These are phyloP conservation scores for Melaleuca quinquenervia DNA, from an alignment of 345 rosid species.

Conservation along the genomic window DNA sequence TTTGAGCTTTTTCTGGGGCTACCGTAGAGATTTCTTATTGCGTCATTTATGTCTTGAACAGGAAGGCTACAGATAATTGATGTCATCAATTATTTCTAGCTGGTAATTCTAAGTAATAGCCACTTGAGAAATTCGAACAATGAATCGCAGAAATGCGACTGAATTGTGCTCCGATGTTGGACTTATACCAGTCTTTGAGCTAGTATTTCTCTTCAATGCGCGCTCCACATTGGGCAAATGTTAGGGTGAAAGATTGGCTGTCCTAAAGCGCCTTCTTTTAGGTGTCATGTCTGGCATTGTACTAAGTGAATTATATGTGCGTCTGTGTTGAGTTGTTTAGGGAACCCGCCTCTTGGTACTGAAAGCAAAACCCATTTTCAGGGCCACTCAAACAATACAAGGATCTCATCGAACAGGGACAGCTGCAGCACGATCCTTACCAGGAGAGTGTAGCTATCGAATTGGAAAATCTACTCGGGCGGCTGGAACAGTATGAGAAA, in stretches of 20 bases:
- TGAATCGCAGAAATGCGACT: neutral
- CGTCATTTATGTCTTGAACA: neutral
- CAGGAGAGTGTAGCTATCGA: slow-evolving; percentile 71
- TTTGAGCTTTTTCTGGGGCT: neutral
- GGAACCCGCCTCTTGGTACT: neutral
- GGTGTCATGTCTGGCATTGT: neutral
- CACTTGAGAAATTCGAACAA: neutral
- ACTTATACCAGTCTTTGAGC: neutral
- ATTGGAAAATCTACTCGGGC: slow-evolving; percentile 51
- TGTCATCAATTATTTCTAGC: neutral
- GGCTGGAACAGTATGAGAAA: slow-evolving; percentile 71
- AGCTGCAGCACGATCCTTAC: slow-evolving; percentile 60
- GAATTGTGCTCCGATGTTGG: neutral
- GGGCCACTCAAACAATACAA: slow-evolving; percentile 45
- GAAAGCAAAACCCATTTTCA: slow-evolving; percentile 2
- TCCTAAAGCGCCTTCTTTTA: neutral
- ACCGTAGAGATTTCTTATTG: neutral
- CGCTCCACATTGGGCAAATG: neutral
- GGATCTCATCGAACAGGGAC: slow-evolving; percentile 58
- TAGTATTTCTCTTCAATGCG: neutral
- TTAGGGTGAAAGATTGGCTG: neutral
- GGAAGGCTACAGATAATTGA: neutral
- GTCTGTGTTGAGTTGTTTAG: neutral
- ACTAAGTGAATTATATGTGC: neutral
- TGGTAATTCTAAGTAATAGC: neutral